These are phyloP conservation scores for Pythium periplocum DNA, from an alignment of 352 stramenopile species.

Conservation along the genomic window DNA sequence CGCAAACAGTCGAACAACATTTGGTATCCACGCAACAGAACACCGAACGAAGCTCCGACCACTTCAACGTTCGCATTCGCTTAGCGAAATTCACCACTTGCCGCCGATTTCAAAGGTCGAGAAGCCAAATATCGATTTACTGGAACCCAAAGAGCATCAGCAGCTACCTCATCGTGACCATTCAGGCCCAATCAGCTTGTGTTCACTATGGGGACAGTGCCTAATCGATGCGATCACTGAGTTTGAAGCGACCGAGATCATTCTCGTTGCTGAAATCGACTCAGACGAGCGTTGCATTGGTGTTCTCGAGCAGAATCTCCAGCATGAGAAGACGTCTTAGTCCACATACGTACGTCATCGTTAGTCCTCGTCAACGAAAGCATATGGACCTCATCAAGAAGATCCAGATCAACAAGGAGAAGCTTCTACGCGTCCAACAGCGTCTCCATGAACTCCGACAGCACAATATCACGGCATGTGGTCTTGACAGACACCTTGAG, in stretches of 20 bases:
- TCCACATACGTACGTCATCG: conserved; percentile 6
- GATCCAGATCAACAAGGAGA: conserved; percentile 38
- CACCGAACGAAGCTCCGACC: neutral
- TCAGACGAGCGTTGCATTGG: conserved; percentile 27
- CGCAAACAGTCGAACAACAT: no score
- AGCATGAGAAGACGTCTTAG: conserved; percentile 9
- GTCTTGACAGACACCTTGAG: neutral
- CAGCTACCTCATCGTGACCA: no score
- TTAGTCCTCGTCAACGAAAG: conserved; percentile 22
- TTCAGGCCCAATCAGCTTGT: neutral
- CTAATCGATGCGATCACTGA: conserved; percentile 17
- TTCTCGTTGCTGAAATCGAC: conserved; percentile 34
- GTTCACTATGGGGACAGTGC: conserved; percentile 13
- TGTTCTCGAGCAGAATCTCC: conserved; percentile 23
- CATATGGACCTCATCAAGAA: conserved; percentile 22
- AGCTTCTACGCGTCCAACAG: conserved; percentile 23
- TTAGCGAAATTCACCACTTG: neutral
- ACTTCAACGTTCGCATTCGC: neutral
- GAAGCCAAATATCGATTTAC: neutral
- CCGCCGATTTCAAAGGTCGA: neutral
- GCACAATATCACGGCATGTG: neutral
- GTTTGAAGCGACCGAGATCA: conserved; percentile 30
- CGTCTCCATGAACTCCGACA: conserved; percentile 18
- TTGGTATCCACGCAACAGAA: no score
- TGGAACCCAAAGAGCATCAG: no score